Evolutionary conservation across 257 asterid species (phyloP), one percentile per base, ranked within the genome.

Genomic region (Cruciata laevipes): DNA sequence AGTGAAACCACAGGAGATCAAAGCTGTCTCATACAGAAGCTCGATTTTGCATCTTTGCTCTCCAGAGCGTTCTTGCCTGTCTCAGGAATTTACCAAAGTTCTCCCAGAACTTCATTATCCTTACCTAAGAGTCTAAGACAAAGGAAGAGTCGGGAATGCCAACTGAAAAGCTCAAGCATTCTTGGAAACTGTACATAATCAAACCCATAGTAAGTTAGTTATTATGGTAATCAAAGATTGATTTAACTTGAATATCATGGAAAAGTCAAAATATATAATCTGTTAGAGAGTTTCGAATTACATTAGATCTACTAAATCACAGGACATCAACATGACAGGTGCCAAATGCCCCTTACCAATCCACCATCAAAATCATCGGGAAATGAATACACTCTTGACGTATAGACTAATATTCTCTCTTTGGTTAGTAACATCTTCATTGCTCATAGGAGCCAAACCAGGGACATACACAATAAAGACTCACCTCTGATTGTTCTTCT

Each of bases 351-450:
- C 70, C 88, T 81, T 73, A 94, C 99, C 89, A 94, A 84, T 78
- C 90, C 99, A 70, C 99, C 99, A 72, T 94, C 99, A 76, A 94
- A 94, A 77, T 94, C 99, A 77, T 90, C 99, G 57, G 99, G 99
- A 94, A 63, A 94, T 94, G 74, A 94, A 94, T 9, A 94, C 99
- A 63, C 99, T 93, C 67, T 94, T 89, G 73, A 94, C 99, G 75
- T 94, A 83, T 56, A 94, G 76, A 44, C 97, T 91, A 35, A 94
- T 90, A 74, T 94, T 94, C 77, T 94, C 89, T 1, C 88, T 94
- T 94, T 61, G 99, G 90, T 87, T 94, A 73, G 90, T 68, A 40
- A 94, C 96, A 9, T 94, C 99, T 81, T 94, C 99, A 56, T 94
- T 94, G 78, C 83, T 94, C 66, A 94, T 90, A 70, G 99, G 99